A percentile compares a stretch with the other conserved stretches of the same genome.
Evolutionary conservation across 2,329 filamentous ascomycete species (phyloP).

Genomic region (Nemania sp.): DNA sequence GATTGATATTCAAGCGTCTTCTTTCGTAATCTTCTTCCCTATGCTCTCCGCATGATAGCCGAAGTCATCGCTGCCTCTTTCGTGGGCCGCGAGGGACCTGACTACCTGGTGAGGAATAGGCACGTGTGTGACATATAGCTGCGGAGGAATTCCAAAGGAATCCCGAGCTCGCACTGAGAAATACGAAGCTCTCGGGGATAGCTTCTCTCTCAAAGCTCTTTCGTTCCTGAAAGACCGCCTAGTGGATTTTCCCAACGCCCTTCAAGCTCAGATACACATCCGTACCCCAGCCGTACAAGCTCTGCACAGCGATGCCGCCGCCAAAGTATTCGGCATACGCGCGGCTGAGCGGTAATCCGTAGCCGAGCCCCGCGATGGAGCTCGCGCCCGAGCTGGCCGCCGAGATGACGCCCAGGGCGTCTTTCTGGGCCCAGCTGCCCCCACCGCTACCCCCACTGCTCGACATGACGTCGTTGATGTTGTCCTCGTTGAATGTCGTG

Average conservation of each 20-base stretch:
- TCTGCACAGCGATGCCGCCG: constrained; percentile 93
- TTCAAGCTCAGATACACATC: constrained; percentile 70
- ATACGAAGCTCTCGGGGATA: background rate
- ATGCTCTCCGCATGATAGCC: too few species aligned
- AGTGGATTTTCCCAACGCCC: constrained; percentile 59
- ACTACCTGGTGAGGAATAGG: too few species aligned
- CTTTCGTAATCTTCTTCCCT: too few species aligned
- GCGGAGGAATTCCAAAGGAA: background rate
- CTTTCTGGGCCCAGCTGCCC: constrained; percentile 54
- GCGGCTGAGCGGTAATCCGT: constrained; percentile 85
- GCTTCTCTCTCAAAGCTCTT: background rate
- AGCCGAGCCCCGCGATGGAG: constrained; percentile 90
- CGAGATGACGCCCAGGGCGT: constrained; percentile 77
- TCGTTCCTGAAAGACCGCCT: background rate
- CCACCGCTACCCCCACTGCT: constrained; percentile 50
- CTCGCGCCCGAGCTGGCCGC: constrained; percentile 72
- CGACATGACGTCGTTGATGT: constrained; percentile 46
- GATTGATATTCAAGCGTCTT: too few species aligned
- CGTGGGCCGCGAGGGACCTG: too few species aligned
- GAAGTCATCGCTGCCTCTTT: too few species aligned
- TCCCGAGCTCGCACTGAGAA: background rate
- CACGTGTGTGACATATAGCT: too few species aligned
- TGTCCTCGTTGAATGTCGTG: constrained; percentile 83
- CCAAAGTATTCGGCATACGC: constrained; percentile 99
- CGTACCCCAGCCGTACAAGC: constrained; percentile 87